Evolutionary conservation across 1,139 yeast genomes (phyloP).

Genomic region (Yamadazyma diospyri): DNA sequence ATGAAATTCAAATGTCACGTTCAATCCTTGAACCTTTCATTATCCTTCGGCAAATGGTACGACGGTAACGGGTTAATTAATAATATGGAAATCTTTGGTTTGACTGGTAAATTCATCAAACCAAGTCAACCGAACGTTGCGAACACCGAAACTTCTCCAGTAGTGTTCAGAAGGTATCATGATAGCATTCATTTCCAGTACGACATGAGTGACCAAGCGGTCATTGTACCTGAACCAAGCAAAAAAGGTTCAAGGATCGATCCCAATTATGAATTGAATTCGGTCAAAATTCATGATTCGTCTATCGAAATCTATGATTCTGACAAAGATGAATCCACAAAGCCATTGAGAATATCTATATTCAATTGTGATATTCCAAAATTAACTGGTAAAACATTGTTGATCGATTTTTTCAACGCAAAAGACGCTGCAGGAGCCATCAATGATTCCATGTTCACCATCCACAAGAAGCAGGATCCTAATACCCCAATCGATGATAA

Average conservation of each 20-base stretch:
- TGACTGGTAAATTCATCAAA: constrained; percentile 48
- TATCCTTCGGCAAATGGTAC: constrained; percentile 68
- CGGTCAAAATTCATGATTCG: constrained; percentile 55
- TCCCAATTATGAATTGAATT: constrained; percentile 46
- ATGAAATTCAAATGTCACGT: constrained; percentile 39
- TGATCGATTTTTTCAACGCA: constrained; percentile 67
- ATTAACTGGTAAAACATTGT: constrained; percentile 53
- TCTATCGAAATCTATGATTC: constrained; percentile 41
- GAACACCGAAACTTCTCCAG: constrained; percentile 7
- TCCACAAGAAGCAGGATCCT: constrained; percentile 52
- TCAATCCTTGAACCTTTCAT: constrained; percentile 53
- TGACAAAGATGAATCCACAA: constrained; percentile 10
- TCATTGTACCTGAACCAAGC: constrained; percentile 14
- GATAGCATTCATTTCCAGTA: constrained; percentile 33
- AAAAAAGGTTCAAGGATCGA: constrained; percentile 20
- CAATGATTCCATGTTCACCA: constrained; percentile 69
- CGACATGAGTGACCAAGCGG: constrained; percentile 28
- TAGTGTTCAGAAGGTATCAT: constrained; percentile 17
- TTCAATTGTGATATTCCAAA: constrained; percentile 65
- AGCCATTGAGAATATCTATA: constrained; percentile 50
- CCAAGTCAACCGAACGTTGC: constrained; percentile 3
- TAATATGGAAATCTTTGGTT: constrained; percentile 59
- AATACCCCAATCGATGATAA: constrained; percentile 23
- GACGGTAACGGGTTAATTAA: constrained; percentile 64
- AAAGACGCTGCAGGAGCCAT: constrained; percentile 68